Evolutionary conservation across 1,284 basidiomycete genomes (phyloP), one percentile per base, ranked within the genome.

Genomic region (Heterobasidion annosum): DNA sequence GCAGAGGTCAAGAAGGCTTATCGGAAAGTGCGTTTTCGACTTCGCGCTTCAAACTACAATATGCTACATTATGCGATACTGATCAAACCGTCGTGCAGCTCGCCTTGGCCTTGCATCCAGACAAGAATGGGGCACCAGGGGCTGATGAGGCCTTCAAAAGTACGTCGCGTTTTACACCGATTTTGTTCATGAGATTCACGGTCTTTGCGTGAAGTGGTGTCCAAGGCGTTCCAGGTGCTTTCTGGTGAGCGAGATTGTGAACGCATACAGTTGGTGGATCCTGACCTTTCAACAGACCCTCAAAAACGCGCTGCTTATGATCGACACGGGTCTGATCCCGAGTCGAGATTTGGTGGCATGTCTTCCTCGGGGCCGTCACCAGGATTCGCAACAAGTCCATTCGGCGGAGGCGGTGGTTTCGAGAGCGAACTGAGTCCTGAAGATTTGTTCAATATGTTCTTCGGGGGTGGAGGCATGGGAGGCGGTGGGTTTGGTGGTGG

Each of bases 91-190:
- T 54, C 59, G 3, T 48, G 13, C 61, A 96, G 92, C 79, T 98
- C 55, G 96, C 96, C 42, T 74, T 99, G 56, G 89, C 90, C 50
- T 70, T 98, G 59, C 96, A 98, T 74, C 96, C 96, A 0, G 96
- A 99, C 70, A 98, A 98, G 75, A 98, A 98, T 65, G 90, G 92
- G 15, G 97, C 97, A 16, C 96, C 97, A 12, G 93, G 95, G 16
- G 96, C 97, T 13, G 97, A 99, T 61, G 97, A 99, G 69, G 97
- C 97, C 1, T 99, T 99, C 77, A 99, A 99, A 76, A 78, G 93
- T 97, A 65, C 56, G 88, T 79, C 50, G 37, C 37, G 33, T 51
- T 40, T 19, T 9, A 34, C 43, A 9, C 16, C 34, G 19, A 49
- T 55, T 46, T 44, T 49, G 54, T 37, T 15, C 42, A 12, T 43